phyloP scores from a whole-genome alignment of 83 land plant species.

The Thuja plicata region DNA sequence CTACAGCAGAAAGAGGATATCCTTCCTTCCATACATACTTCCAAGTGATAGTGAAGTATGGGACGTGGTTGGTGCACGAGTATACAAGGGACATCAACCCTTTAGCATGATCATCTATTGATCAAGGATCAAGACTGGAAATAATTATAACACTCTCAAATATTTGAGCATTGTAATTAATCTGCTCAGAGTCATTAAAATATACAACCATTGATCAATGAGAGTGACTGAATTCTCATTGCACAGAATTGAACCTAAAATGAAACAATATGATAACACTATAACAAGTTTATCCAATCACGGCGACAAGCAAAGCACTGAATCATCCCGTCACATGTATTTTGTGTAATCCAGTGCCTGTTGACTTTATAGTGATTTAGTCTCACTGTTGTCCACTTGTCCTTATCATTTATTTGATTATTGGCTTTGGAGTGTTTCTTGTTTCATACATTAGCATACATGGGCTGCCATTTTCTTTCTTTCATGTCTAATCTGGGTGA shows the following conservation, averaged over 20 bases:
- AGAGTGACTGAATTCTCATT: not conserved
- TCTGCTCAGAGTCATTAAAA: not conserved
- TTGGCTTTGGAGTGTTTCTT: not conserved
- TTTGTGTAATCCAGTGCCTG: not conserved
- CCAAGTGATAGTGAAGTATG: not conserved
- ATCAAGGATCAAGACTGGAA: not conserved
- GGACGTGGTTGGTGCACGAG: not conserved
- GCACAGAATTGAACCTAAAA: not conserved
- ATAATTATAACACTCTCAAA: not conserved
- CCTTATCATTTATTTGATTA: not conserved
- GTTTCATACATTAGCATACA: not conserved
- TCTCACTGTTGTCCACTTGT: not conserved
- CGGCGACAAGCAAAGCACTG: not conserved
- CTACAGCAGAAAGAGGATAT: not conserved
- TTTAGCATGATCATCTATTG: not conserved
- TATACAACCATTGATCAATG: not conserved
- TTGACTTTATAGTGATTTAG: not conserved
- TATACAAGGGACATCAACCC: not conserved
- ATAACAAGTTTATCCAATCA: not conserved
- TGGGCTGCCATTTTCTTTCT: not conserved
- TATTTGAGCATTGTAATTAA: not conserved
- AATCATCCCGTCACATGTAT: not conserved
- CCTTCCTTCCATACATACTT: not conserved
- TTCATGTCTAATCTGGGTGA: not conserved
- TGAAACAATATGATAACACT: not conserved